Percentiles rank a stretch among this genome's conserved stretches.
These are phyloP conservation scores for Acacia confusa DNA, from an alignment of 306 rosid genomes.

Conservation along the genomic window DNA sequence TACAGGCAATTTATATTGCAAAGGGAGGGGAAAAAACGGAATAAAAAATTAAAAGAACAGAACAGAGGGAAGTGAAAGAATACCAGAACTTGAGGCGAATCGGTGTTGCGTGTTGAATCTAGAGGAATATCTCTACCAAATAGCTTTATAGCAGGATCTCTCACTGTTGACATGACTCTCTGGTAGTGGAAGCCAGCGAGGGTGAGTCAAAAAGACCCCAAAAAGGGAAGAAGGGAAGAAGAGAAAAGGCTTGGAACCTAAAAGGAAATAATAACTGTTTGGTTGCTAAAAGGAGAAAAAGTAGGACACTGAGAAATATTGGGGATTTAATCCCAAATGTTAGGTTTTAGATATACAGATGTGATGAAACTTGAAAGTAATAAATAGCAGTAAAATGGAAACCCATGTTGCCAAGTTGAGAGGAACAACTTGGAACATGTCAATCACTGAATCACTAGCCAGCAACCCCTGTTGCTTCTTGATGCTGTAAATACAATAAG, in stretches of 20 bases:
- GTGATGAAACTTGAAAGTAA: neutral
- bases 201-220: neutral
- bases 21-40: neutral
- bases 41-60: neutral
- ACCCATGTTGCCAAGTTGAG: neutral
- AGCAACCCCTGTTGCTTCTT: too few relatives aligned
- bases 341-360: neutral
- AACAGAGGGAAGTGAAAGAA: constrained; percentile 4
- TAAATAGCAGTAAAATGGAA: neutral
- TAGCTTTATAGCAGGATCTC: constrained; percentile 60
- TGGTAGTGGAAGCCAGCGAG: neutral
- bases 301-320: neutral
- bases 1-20: neutral
- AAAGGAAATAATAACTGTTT: constrained; percentile 6
- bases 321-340: neutral
- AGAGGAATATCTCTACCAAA: constrained; percentile 50
- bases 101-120: constrained; percentile 15
- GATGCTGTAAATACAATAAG: too few relatives aligned
- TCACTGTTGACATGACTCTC: constrained; percentile 41
- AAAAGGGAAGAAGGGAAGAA: constrained; percentile 22
- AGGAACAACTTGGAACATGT: neutral
- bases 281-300: constrained; percentile 24
- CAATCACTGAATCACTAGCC: neutral
- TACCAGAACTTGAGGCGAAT: constrained; percentile 43
- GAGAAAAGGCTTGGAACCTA: constrained; percentile 20